These are phyloP conservation scores for Alternaria sp. DNA, from an alignment of 2,329 filamentous ascomycete genomes.

Conservation along the genomic window DNA sequence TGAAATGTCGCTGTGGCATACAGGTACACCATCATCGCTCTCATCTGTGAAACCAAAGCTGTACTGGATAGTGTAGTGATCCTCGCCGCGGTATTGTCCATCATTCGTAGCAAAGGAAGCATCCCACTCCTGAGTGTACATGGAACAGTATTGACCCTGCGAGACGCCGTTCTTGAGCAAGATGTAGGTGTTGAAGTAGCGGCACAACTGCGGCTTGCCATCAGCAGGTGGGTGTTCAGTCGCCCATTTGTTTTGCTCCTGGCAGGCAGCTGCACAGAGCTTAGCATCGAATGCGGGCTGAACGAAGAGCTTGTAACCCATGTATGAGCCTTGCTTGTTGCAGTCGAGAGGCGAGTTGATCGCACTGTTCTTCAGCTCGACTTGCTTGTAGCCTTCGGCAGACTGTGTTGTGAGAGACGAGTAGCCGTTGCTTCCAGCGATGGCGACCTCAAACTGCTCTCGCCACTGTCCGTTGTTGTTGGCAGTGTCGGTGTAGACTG, in stretches of 20 bases:
- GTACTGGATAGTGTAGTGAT: not conserved
- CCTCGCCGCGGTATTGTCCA: not conserved
- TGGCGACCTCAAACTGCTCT: not conserved
- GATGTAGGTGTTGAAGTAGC: slow-evolving; percentile 1
- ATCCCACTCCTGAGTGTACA: not conserved
- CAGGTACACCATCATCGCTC: not conserved
- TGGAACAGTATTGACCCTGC: not conserved
- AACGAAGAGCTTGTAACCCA: not conserved
- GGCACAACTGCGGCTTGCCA: not conserved
- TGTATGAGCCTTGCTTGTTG: not conserved
- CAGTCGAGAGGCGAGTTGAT: not conserved
- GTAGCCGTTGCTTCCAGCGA: slow-evolving; percentile 1
- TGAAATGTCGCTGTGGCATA: not conserved
- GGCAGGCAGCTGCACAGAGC: not conserved
- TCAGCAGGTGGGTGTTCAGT: not conserved
- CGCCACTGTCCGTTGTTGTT: slow-evolving; percentile 2
- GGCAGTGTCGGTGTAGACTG: not conserved
- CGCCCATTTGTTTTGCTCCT: not conserved
- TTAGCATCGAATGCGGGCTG: not conserved
- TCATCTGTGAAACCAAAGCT: not conserved
- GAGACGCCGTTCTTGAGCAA: not conserved
- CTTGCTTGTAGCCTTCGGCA: not conserved
- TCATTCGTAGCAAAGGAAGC: not conserved
- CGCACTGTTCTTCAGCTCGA: not conserved
- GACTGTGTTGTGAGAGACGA: not conserved